Conservation (phyloP, 257 asterid species). For the Ehretia macrophylla region DNA sequence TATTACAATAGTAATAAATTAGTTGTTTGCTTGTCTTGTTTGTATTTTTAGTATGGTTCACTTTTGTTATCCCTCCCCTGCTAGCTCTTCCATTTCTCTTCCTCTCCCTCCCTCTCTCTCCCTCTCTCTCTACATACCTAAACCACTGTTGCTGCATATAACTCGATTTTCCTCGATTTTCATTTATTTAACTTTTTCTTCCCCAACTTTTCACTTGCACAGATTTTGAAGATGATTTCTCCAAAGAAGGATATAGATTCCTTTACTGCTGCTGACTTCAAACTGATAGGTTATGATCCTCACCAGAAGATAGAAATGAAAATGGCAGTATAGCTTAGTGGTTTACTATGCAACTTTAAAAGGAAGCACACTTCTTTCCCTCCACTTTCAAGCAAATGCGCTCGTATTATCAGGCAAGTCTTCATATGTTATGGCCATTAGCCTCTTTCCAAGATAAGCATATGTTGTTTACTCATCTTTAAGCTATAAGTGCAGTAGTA, state of each 20-base stretch:
- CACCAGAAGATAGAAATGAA: constrained; percentile 90
- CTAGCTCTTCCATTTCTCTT: neutral
- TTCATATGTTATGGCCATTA: neutral
- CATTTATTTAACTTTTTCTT: too few species aligned
- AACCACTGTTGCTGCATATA: too few species aligned
- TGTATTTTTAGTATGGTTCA: too few species aligned
- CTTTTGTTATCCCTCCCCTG: too few species aligned
- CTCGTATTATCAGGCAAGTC: constrained; percentile 21
- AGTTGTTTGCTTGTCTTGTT: neutral
- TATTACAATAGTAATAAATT: neutral
- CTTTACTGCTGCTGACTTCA: constrained; percentile 70
- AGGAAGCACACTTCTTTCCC: constrained; percentile 4
- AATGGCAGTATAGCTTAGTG: constrained; percentile 60
- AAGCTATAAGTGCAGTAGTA: too few species aligned
- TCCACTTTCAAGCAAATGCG: constrained; percentile 6
- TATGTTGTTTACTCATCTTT: too few species aligned
- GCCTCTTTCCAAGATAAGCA: neutral
- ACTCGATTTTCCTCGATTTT: too few species aligned
- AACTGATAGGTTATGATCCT: constrained; percentile 71
- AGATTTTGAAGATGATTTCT: constrained; percentile 70
- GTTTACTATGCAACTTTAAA: neutral
- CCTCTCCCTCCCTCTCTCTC: neutral
- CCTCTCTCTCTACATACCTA: neutral
- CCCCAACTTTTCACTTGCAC: constrained; percentile 7
- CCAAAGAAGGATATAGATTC: constrained; percentile 70